Evolutionary conservation across 2,329 filamentous ascomycete genomes (phyloP).

Genomic region (Trichoderma endophyticum): DNA sequence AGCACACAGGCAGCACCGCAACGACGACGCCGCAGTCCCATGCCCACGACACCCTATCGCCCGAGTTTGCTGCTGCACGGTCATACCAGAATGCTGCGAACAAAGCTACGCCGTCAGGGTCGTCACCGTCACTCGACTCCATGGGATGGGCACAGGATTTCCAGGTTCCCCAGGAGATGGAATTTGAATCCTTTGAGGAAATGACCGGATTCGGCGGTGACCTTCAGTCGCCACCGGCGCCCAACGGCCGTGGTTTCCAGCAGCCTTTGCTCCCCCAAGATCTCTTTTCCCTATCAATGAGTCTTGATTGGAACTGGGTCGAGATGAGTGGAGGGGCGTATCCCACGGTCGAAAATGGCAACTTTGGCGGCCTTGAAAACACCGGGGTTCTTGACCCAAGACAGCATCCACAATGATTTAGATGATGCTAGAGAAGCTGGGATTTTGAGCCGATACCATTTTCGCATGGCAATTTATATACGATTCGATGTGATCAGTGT

Average conservation of each 20-base stretch:
- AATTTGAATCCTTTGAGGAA: slow-evolving; percentile 39
- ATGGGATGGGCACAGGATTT: slow-evolving; percentile 50
- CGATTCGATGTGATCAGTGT: not conserved
- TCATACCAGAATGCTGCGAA: slow-evolving; percentile 29
- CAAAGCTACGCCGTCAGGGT: slow-evolving; percentile 15
- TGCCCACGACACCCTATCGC: slow-evolving; percentile 29
- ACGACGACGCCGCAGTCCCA: slow-evolving; percentile 2
- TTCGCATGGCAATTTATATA: not conserved
- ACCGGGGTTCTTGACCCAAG: not conserved
- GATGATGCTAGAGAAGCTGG: not conserved
- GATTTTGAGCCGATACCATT: not conserved
- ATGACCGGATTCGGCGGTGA: slow-evolving; percentile 43
- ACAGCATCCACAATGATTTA: not conserved
- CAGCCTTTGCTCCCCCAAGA: slow-evolving; percentile 90
- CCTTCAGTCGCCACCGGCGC: slow-evolving; percentile 35
- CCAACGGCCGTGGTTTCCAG: slow-evolving; percentile 54
- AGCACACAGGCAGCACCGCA: not conserved
- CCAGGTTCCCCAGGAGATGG: slow-evolving; percentile 39
- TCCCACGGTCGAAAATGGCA: slow-evolving; percentile 62
- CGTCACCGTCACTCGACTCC: slow-evolving; percentile 45
- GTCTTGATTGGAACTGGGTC: slow-evolving; percentile 82
- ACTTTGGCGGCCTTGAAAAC: slow-evolving; percentile 34
- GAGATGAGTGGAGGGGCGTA: slow-evolving; percentile 66
- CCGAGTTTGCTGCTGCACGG: slow-evolving; percentile 26
- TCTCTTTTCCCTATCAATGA: slow-evolving; percentile 94